Evolutionary conservation across 805 yeast species (phyloP).

Genomic region (Wickerhamomyces kurtzmanii): DNA sequence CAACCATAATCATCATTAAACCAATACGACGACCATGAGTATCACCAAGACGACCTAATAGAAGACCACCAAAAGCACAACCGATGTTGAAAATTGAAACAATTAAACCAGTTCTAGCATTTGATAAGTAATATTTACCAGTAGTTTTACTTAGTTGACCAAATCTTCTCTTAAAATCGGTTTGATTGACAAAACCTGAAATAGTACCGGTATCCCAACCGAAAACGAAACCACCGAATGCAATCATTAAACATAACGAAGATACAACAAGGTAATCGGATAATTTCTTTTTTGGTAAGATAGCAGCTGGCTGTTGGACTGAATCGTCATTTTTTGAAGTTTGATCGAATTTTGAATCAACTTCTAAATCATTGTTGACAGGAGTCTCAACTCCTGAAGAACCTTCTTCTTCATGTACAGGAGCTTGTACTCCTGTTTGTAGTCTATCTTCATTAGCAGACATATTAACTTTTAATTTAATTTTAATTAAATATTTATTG

Average conservation of each 20-base stretch:
- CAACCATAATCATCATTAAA: slow-evolving; percentile 48
- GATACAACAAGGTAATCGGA: slow-evolving; percentile 19
- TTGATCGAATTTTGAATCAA: slow-evolving; percentile 1
- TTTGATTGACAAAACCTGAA: slow-evolving; percentile 54
- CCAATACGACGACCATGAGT: slow-evolving; percentile 57
- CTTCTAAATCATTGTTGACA: not conserved
- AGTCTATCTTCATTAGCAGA: too few species aligned
- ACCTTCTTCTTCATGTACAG: too few species aligned
- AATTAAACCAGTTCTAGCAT: slow-evolving; percentile 45
- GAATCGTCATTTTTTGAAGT: slow-evolving; percentile 3
- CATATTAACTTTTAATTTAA: too few species aligned
- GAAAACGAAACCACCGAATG: slow-evolving; percentile 70
- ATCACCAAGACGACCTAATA: slow-evolving; percentile 51
- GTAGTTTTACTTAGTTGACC: slow-evolving; percentile 31
- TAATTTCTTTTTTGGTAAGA: slow-evolving; percentile 22
- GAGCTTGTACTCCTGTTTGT: too few species aligned
- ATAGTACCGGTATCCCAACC: slow-evolving; percentile 82
- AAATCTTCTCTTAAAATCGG: slow-evolving; percentile 47
- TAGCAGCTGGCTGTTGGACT: slow-evolving; percentile 6
- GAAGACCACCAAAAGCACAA: slow-evolving; percentile 65
- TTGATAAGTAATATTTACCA: slow-evolving; percentile 38
- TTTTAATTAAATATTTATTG: too few species aligned
- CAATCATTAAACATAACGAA: slow-evolving; percentile 32
- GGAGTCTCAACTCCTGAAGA: too few species aligned
- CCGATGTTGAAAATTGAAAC: slow-evolving; percentile 63